A percentile compares a stretch with the other conserved stretches of the same genome.
Evolutionary conservation across 257 asterid genomes (phyloP).

Genomic region (Solanum chiquidenum): DNA sequence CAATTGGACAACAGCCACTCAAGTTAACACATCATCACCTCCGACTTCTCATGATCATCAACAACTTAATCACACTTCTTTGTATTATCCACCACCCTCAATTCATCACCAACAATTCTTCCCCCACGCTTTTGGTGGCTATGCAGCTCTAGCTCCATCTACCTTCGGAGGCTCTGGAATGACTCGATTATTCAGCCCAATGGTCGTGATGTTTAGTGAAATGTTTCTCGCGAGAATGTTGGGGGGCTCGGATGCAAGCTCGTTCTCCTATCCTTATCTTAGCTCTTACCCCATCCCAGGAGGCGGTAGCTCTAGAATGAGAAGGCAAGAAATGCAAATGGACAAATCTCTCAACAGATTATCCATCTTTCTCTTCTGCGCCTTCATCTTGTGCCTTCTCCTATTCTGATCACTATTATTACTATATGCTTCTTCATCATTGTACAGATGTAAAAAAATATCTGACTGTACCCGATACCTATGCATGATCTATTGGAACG

Average conservation of each 20-base stretch:
- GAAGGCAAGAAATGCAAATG: slow-evolving; percentile 72
- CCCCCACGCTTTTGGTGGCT: slow-evolving; percentile 25
- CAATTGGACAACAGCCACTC: neutral
- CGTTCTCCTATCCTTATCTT: slow-evolving; percentile 43
- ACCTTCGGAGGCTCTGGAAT: slow-evolving; percentile 26
- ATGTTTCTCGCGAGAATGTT: slow-evolving; percentile 47
- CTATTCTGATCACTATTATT: slow-evolving; percentile 33
- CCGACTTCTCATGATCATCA: neutral
- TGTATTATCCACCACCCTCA: neutral
- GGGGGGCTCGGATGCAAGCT: slow-evolving; percentile 42
- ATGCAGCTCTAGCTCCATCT: slow-evolving; percentile 28
- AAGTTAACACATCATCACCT: neutral
- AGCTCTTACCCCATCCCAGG: slow-evolving; percentile 32
- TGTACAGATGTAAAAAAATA: slow-evolving; percentile 26
- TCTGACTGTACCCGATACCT: slow-evolving; percentile 1
- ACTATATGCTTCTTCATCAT: neutral
- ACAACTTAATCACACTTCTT: neutral
- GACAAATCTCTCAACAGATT: slow-evolving; percentile 76
- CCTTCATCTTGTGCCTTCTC: slow-evolving; percentile 64
- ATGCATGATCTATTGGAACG: neutral
- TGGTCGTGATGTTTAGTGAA: slow-evolving; percentile 67
- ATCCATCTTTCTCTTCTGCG: slow-evolving; percentile 58
- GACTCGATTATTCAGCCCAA: slow-evolving; percentile 46
- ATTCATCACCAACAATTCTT: slow-evolving; percentile 24
- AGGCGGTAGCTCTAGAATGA: slow-evolving; percentile 55